Evolutionary conservation across 2,329 filamentous ascomycete genomes (phyloP).

Genomic region (Colletotrichum spinosum): DNA sequence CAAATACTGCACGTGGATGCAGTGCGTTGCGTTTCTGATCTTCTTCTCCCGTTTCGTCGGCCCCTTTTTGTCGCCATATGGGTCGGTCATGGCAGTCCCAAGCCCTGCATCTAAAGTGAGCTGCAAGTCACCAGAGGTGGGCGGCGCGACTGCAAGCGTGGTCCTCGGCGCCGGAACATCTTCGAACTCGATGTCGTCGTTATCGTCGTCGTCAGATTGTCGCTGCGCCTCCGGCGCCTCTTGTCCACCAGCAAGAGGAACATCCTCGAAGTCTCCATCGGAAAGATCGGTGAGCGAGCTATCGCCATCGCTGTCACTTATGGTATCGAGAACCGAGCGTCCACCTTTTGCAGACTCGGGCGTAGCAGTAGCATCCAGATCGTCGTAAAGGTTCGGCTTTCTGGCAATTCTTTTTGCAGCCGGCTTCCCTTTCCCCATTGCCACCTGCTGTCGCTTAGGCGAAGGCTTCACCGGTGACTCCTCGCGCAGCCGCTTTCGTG

Average conservation of each 20-base stretch:
- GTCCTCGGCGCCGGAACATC: conserved; percentile 59
- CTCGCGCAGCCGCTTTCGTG: conserved; percentile 72
- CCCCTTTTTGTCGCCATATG: conserved; percentile 79
- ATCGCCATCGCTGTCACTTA: conserved; percentile 58
- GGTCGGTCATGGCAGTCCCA: conserved; percentile 70
- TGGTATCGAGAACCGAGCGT: conserved; percentile 55
- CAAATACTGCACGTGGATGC: conserved; percentile 87
- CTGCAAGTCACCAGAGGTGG: conserved; percentile 75
- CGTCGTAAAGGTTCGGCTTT: conserved; percentile 71
- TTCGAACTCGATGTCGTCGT: conserved; percentile 74
- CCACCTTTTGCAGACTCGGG: conserved; percentile 56
- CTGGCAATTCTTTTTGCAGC: conserved; percentile 47
- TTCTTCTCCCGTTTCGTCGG: conserved; percentile 86
- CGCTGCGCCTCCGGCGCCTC: conserved; percentile 54
- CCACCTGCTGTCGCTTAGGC: conserved; percentile 38
- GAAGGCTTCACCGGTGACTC: conserved; percentile 43
- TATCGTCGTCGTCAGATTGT: conserved; percentile 60
- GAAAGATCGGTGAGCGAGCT: conserved; percentile 66
- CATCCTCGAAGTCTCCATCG: conserved; percentile 66
- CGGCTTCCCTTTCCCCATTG: conserved; percentile 19
- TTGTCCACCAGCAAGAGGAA: conserved; percentile 54
- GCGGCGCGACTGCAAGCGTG: conserved; percentile 55
- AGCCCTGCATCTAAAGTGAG: conserved; percentile 74
- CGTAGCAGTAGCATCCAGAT: conserved; percentile 64
- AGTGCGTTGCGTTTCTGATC: conserved; percentile 83